These are phyloP conservation scores for Clarireedia sp. DNA, from an alignment of 2,329 filamentous ascomycete species.

Conservation along the genomic window DNA sequence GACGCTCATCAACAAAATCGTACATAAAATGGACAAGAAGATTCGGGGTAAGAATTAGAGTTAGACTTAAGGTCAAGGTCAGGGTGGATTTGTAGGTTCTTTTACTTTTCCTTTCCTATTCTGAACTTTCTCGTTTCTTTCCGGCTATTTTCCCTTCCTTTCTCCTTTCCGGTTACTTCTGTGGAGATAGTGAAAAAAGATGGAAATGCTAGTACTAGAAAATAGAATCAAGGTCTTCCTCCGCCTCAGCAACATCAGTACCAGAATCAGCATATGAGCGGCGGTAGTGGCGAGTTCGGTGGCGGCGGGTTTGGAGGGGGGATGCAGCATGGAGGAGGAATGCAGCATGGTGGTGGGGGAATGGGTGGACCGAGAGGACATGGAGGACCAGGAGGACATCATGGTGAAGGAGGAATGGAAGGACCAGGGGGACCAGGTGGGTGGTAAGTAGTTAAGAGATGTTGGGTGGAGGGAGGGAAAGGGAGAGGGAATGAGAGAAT, in stretches of 20 bases:
- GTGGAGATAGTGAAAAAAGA: no score
- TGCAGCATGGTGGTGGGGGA: not conserved
- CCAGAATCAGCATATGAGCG: not conserved
- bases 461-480: no score
- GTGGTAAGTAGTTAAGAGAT: not conserved
- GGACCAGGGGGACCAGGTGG: not conserved
- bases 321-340: not conserved
- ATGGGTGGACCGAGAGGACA: not conserved
- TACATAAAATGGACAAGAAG: slow-evolving; percentile 3
- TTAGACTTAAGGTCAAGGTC: not conserved
- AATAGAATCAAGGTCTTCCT: not conserved
- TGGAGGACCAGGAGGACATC: not conserved
- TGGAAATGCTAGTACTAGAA: no score
- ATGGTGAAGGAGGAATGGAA: not conserved
- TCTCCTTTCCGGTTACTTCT: no score
- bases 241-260: not conserved
- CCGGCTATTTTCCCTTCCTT: no score
- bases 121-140: not conserved
- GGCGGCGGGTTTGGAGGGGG: not conserved
- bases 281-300: not conserved
- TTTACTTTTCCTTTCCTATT: no score
- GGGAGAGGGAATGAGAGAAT: no score
- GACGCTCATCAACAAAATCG: not conserved
- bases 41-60: no score
- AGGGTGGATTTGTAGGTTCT: not conserved